Evolutionary conservation across 495 filamentous ascomycete genomes (phyloP).

Genomic region (Saxophila tyrrhenica): DNA sequence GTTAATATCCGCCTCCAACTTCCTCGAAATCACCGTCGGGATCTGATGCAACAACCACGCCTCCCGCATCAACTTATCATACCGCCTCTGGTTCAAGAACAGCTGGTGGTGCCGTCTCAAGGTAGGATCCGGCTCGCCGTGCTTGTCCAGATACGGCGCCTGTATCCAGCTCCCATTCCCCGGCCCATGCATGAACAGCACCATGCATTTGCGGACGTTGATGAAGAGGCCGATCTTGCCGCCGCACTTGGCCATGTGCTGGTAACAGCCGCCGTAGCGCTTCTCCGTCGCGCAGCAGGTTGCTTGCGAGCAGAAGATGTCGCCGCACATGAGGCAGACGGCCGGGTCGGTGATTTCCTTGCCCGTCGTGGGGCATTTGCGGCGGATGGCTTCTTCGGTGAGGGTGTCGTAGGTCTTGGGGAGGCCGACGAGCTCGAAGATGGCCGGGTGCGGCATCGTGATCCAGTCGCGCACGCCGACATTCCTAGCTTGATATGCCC

Average conservation of each 20-base stretch:
- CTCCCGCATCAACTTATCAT: conserved; percentile 73
- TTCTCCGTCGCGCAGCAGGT: conserved; percentile 72
- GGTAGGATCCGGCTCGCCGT: conserved; percentile 84
- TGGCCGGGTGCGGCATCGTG: conserved; percentile 66
- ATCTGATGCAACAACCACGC: conserved; percentile 82
- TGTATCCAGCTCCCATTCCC: conserved; percentile 52
- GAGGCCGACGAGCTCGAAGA: conserved; percentile 87
- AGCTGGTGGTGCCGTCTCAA: conserved; percentile 69
- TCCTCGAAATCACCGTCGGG: conserved; percentile 77
- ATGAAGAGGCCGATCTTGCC: conserved; percentile 82
- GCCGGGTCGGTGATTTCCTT: conserved; percentile 82
- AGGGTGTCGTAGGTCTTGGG: conserved; percentile 87
- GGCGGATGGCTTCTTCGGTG: conserved; percentile 77
- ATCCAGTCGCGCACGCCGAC: conserved; percentile 27
- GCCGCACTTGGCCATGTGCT: conserved; percentile 80
- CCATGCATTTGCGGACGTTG: conserved; percentile 87
- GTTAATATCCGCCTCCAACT: conserved; percentile 88
- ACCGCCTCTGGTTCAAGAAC: conserved; percentile 84
- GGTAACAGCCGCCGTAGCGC: conserved; percentile 72
- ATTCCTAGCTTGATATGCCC: conserved; percentile 53
- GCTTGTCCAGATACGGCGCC: conserved; percentile 88
- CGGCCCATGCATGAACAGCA: conserved; percentile 68
- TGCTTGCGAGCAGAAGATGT: conserved; percentile 88
- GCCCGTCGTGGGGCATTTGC: conserved; percentile 76
- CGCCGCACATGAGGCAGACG: conserved; percentile 90